Base-by-base conservation (phyloP, 2,329 filamentous ascomycete species). In the Penicillium crustosum region DNA sequence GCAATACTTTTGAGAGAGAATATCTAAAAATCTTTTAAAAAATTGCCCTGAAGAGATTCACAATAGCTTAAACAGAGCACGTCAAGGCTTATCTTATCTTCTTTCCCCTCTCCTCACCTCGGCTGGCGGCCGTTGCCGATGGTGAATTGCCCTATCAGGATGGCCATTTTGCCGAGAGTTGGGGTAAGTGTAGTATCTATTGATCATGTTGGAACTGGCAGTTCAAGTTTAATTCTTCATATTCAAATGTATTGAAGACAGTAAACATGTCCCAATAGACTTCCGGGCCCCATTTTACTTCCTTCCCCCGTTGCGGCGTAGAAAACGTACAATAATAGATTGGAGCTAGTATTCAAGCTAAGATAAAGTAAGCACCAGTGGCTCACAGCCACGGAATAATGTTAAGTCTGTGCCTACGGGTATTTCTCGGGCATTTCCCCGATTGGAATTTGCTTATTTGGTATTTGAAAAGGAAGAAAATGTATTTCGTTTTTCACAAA, bases 61-160 rank as follows among this genome's bases (percentile, higher is more conserved):
- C 36, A 17, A 31, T 51, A 13, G 19, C 36, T 50, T 42, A 48
- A 42, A 57, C 12, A n/a, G 27, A 53, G 44, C 43, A 56, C 61
- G 52, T 42, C 54, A 60, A 55, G 38, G 33, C 23, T 35, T 61
- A 43, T 60, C 59, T 61, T 63, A 63, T 66, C 59, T 62, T 66
- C 61, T 64, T 61, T 59, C 62, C 61, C 61, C 57, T 61, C 35
- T 54, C 19, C n/a, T 49, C 43, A 31, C 17, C 56, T 61, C 61
- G 58, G 61, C 44, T 41, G 50, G 59, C 64, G 61, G 64, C 44
- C 33, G 17, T 49, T 55, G 50, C 64, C 62, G 64, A 54, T 45
- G 33, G 17, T 27, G 33, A 50, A 56, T 65, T 65, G 39, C 63
- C 59, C 15, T 12, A 60, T 60, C 29, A 23, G 59, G 58, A 41